Conservation (phyloP, 352 stramenopile genomes). For the Phytophthora brassicae region DNA sequence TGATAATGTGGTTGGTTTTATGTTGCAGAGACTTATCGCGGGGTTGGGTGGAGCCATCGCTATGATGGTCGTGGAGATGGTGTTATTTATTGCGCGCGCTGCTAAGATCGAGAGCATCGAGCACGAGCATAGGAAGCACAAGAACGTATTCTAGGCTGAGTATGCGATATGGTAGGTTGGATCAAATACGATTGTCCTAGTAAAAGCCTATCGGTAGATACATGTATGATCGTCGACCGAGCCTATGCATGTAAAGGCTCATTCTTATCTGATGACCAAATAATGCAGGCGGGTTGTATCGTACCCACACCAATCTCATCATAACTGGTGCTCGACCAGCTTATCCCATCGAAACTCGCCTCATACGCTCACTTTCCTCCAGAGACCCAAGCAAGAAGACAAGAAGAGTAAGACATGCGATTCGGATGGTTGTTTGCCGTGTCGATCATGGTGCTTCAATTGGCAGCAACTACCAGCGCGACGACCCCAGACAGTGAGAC, state of each 20-base stretch:
- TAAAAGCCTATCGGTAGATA: too few relatives aligned
- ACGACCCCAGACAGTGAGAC: not conserved
- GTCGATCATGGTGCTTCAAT: conserved; percentile 2
- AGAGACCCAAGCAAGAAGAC: not conserved
- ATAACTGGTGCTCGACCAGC: not conserved
- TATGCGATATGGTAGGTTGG: conserved; percentile 2
- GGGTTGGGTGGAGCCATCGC: conserved; percentile 70
- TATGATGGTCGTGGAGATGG: conserved; percentile 90
- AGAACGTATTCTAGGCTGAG: conserved; percentile 35
- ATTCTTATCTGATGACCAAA: not conserved
- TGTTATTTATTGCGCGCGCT: conserved; percentile 79
- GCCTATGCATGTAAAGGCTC: conserved; percentile 35
- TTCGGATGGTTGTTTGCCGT: conserved; percentile 7
- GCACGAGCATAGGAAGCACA: conserved; percentile 40
- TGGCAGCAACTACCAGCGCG: not conserved
- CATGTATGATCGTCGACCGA: conserved; percentile 12
- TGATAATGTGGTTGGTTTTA: conserved; percentile 13
- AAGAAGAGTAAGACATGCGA: conserved; percentile 14
- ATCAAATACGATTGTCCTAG: not conserved
- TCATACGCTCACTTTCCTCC: not conserved
- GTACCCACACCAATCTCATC: conserved; percentile 1
- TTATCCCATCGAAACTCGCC: conserved; percentile 6
- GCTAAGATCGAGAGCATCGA: conserved; percentile 71
- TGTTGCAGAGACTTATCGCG: conserved; percentile 53
- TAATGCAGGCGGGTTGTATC: not conserved